phyloP scores from a whole-genome alignment of 495 filamentous ascomycete genomes.

The Evansstolkia leycettana region DNA sequence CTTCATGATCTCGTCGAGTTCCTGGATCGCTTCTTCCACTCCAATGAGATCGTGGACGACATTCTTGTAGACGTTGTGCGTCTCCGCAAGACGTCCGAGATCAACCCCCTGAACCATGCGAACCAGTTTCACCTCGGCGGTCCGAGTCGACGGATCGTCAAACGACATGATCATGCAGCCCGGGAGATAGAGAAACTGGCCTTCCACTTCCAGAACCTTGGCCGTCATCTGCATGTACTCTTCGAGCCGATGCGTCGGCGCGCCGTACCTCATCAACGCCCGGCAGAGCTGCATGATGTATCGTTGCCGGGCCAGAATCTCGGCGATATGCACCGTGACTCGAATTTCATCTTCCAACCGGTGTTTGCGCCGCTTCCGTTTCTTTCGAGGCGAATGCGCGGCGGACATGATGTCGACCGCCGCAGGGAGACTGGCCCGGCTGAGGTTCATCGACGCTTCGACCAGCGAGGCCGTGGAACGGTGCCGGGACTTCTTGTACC shows the following conservation, averaged over 20 bases:
- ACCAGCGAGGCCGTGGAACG: slow-evolving; percentile 31
- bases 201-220: slow-evolving; percentile 75
- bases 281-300: slow-evolving; percentile 82
- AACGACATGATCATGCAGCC: slow-evolving; percentile 95
- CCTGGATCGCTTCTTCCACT: slow-evolving; percentile 68
- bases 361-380: slow-evolving; percentile 24
- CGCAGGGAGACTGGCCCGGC: slow-evolving; percentile 19
- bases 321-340: slow-evolving; percentile 80
- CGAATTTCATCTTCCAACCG: slow-evolving; percentile 53
- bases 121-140: slow-evolving; percentile 85
- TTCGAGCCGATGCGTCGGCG: slow-evolving; percentile 68
- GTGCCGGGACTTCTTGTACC: slow-evolving; percentile 46
- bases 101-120: slow-evolving; percentile 68
- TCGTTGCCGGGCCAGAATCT: slow-evolving; percentile 70
- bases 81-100: slow-evolving; percentile 71
- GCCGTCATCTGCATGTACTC: slow-evolving; percentile 89
- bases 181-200: slow-evolving; percentile 84
- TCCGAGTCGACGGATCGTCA: slow-evolving; percentile 80
- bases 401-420: slow-evolving; percentile 15
- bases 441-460: slow-evolving; percentile 38
- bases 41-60: slow-evolving; percentile 80
- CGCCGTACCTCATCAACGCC: slow-evolving; percentile 76
- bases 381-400: slow-evolving; percentile 14
- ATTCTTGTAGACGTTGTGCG: slow-evolving; percentile 85
- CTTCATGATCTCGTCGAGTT: slow-evolving; percentile 56